A percentile compares a stretch with the other conserved stretches of the same genome.
Evolutionary conservation across 179 eudicot species (phyloP).

Genomic region (Silene coronaria): DNA sequence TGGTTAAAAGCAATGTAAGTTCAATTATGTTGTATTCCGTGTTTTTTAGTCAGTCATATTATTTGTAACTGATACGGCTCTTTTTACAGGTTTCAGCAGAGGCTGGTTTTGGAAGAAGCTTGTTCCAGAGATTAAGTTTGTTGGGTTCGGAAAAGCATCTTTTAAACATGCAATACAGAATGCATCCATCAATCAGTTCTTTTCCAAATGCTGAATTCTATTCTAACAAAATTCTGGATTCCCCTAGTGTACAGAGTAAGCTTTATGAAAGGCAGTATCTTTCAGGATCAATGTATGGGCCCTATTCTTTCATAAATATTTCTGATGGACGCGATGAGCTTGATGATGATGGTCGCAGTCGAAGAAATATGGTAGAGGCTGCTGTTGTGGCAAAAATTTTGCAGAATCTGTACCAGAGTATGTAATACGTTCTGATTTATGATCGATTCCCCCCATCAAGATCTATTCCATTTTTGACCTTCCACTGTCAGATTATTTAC

Average conservation of each 20-base stretch:
- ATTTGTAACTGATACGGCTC: too few species aligned
- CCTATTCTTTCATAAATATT: constrained; percentile 66
- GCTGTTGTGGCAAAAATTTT: constrained; percentile 32
- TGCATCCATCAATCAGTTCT: constrained; percentile 69
- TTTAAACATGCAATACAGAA: constrained; percentile 59
- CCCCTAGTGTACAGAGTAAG: constrained; percentile 34
- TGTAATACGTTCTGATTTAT: background rate
- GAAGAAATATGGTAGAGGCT: constrained; percentile 43
- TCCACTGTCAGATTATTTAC: background rate
- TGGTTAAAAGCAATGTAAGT: constrained; percentile 40
- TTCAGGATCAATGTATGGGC: constrained; percentile 53
- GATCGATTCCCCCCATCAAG: background rate
- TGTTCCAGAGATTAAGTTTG: constrained; percentile 55
- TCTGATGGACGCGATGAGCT: constrained; percentile 34
- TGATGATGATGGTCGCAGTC: too few species aligned
- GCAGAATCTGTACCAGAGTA: constrained; percentile 45
- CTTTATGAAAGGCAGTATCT: constrained; percentile 41
- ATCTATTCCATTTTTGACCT: background rate
- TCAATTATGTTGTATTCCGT: too few species aligned
- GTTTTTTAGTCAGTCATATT: too few species aligned
- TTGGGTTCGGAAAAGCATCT: constrained; percentile 63
- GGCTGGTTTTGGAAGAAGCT: constrained; percentile 68
- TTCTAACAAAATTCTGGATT: constrained; percentile 41
- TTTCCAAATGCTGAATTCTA: constrained; percentile 63
- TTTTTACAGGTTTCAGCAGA: constrained; percentile 38